phyloP scores from a whole-genome alignment of 2,329 filamentous ascomycete species.

The Acephala macrosclerotiorum region DNA sequence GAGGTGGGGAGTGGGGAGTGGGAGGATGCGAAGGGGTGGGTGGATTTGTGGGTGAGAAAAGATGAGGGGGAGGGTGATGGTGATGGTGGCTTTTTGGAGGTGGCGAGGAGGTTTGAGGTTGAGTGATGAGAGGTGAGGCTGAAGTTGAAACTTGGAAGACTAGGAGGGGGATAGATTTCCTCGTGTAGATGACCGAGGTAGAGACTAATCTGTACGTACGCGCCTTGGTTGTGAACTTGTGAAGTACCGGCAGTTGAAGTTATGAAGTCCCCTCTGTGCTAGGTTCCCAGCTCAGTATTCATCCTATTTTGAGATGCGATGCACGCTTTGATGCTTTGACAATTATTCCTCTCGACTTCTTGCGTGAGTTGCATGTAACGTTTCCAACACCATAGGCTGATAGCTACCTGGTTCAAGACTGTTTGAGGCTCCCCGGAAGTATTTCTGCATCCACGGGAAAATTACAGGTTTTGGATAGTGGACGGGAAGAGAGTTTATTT shows the following conservation, averaged over 20 bases:
- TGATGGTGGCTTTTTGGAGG: constrained; percentile 60
- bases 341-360: not conserved
- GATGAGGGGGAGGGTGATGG: too few relatives aligned
- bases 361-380: constrained; percentile 2
- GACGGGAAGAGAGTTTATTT: constrained; percentile 9
- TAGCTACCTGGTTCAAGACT: not conserved
- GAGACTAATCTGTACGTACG: not conserved
- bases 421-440: constrained; percentile 15
- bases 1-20: constrained; percentile 56
- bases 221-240: too few relatives aligned
- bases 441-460: not conserved
- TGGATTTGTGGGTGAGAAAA: constrained; percentile 67
- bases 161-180: too few relatives aligned
- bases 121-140: constrained; percentile 16
- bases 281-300: not conserved
- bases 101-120: constrained; percentile 56
- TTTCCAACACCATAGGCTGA: constrained; percentile 9
- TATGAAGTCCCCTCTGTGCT: not conserved
- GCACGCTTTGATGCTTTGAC: constrained; percentile 5
- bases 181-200: not conserved
- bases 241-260: not conserved
- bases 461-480: not conserved
- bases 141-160: not conserved
- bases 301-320: constrained; percentile 7
- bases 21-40: constrained; percentile 62